phyloP scores from a whole-genome alignment of 371 early-diverging fungal species.

The Blakeslea trispora region DNA sequence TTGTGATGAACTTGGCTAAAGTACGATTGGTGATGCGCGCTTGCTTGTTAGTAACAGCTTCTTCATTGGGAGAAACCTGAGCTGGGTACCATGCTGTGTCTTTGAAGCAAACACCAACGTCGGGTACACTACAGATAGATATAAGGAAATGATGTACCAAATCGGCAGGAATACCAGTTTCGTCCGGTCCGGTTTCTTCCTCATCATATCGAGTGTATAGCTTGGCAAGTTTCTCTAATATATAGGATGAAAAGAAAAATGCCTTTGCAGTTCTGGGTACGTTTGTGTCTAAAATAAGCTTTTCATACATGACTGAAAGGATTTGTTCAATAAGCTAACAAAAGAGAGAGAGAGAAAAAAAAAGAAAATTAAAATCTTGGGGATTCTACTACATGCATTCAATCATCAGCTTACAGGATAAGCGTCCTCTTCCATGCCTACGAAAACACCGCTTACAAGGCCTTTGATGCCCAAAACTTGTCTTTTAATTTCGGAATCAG shows the following conservation, averaged over 20 bases:
- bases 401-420: slow-evolving; percentile 47
- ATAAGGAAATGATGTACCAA: slow-evolving; percentile 72
- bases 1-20: slow-evolving; percentile 60
- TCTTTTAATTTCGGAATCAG: slow-evolving; percentile 69
- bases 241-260: slow-evolving; percentile 66
- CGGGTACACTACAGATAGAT: slow-evolving; percentile 73
- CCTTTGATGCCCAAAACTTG: slow-evolving; percentile 71
- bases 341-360: not conserved
- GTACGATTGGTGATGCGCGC: slow-evolving; percentile 56
- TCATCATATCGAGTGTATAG: slow-evolving; percentile 58
- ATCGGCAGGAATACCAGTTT: slow-evolving; percentile 59
- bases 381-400: not conserved
- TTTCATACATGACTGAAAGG: slow-evolving; percentile 55
- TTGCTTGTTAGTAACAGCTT: slow-evolving; percentile 25
- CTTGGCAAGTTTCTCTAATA: slow-evolving; percentile 68
- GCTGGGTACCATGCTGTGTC: slow-evolving; percentile 80
- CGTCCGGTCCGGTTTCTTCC: slow-evolving; percentile 31
- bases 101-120: slow-evolving; percentile 73
- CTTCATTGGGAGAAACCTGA: slow-evolving; percentile 23
- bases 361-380: not conserved
- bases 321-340: slow-evolving; percentile 67
- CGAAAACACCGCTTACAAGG: slow-evolving; percentile 64
- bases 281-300: slow-evolving; percentile 65
- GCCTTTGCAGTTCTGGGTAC: slow-evolving; percentile 60
- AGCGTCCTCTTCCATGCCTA: slow-evolving; percentile 66